A percentile compares a stretch with the other conserved stretches of the same genome.
Conservation (phyloP, 2,329 filamentous ascomycete genomes). For the Colletotrichum sp. region DNA sequence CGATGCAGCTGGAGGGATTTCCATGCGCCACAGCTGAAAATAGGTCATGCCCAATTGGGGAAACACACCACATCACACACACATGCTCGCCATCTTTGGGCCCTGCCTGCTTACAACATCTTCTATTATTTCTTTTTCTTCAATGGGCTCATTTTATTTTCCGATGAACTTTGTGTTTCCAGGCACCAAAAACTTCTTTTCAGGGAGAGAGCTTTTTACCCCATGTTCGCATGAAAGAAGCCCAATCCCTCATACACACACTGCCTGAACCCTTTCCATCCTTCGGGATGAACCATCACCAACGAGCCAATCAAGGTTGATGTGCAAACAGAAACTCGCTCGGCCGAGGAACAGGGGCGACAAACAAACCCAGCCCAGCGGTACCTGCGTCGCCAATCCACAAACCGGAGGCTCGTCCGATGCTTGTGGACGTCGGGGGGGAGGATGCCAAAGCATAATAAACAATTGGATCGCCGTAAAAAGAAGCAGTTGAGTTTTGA, state of each 20-base stretch:
- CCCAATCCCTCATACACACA: background rate
- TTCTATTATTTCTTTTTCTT: background rate
- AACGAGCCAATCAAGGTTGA: background rate
- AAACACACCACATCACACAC: background rate
- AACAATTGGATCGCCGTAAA: background rate
- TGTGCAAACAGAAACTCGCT: background rate
- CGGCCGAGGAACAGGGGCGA: background rate
- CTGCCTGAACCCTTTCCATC: background rate
- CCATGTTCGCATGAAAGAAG: background rate
- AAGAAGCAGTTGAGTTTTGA: background rate
- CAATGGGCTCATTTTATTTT: background rate
- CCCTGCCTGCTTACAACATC: background rate
- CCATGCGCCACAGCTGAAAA: slow-evolving; percentile 10
- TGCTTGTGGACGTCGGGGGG: background rate
- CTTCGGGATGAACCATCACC: background rate
- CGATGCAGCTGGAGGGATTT: background rate
- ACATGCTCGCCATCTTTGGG: background rate
- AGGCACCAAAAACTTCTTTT: background rate
- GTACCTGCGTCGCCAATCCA: background rate
- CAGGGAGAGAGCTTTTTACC: background rate
- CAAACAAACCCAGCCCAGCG: background rate
- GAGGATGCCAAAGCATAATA: background rate
- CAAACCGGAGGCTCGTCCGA: background rate
- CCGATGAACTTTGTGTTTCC: background rate
- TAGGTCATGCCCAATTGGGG: background rate